Base-by-base conservation (phyloP, 495 filamentous ascomycete genomes). In the Penicillium herquei region DNA sequence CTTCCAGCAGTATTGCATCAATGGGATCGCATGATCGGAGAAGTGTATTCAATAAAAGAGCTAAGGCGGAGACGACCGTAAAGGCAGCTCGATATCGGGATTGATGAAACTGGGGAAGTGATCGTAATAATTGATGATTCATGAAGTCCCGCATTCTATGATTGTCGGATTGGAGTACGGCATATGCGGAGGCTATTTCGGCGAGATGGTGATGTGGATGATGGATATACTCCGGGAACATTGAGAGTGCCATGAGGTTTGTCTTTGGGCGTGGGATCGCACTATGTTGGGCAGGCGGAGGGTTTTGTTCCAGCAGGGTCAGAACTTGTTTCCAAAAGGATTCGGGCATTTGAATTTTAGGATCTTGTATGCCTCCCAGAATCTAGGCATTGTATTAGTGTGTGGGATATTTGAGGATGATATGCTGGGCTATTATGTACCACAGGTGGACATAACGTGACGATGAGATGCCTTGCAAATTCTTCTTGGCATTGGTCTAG, bases 401-500 rank as follows among this genome's bases (percentile, higher is more conserved):
- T 13, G 7, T 37, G 12, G 21, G 2, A 26, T 26, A 10, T 37
- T 2, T 13, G 34, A 37, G 34, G 34, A 7, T 37, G 34, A 37
- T 10, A 37, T 37, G 34, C 34, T 37, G 42, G 14, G 12, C 33
- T 7, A 10, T 5, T 6, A 54, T 62, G 12, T 74, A 75, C 72
- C 54, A 75, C 69, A 26, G 71, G 72, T 9, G 66, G 58, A 21
- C 66, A 59, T 18, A 74, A 51, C 1, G 65, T 72, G 4, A 69
- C 31, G 1, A 73, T 59, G 52, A 76, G 54, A n/a, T 63, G 50
- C 21, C 55, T 50, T 40, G 70, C 66, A 35, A 77, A 72, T 0
- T 55, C 45, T 26, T 63, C 59, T 17, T 54, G 37, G 13, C 64
- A 64, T n/a, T 65, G 41, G 17, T 58, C 52, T 13, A 58, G 43